Evolutionary conservation across 306 rosid species (phyloP), one percentile per base, ranked within the genome.

Genomic region (Begonia peltatifolia): DNA sequence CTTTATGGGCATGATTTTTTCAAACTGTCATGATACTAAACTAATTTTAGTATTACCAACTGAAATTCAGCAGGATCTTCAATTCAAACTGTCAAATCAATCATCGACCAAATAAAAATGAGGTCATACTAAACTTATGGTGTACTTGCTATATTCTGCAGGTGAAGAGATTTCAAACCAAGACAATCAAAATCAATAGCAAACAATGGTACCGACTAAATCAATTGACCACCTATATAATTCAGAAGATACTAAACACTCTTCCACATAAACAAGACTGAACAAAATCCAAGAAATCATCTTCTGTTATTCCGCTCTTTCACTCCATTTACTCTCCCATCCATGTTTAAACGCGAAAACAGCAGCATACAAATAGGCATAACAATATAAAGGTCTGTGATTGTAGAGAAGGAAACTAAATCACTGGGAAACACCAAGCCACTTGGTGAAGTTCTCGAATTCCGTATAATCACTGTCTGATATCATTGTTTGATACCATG

Each of bases 381-480:
- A 22, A 60, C 38, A 30, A 44, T 44, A 52, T 46, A 63, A 58
- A 58, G 50, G 62, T 64, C 77, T 73, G 55, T 3, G 50, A 42
- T 6, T 16, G 44, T 42, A 5, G 56, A 51, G 43, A 53, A 23
- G 56, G 30, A 54, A 53, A 49, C 25, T 23, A 16, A 53, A 57
- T 71, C 57, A 88, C 86, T 88, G 93, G 12, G 96, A 79, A 1
- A 81, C 84, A 8, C 86, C 80, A 14, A 87, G 58, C 94, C 96
- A 87, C 77, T 87, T 87, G 5, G 89, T 38, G 56, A 87, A 87
- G 64, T 66, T 68, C 6, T 87, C 96, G 0, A 87, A 87, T 55
- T 87, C 92, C 4, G 92, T 65, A 63, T 87, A 87, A 59, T 87
- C 94, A 3, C 83, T 74, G 44, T 87, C 96, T 0, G 96, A 84